Conservation (phyloP, 1,139 yeast species). For the Oligophagozyma castellii region DNA sequence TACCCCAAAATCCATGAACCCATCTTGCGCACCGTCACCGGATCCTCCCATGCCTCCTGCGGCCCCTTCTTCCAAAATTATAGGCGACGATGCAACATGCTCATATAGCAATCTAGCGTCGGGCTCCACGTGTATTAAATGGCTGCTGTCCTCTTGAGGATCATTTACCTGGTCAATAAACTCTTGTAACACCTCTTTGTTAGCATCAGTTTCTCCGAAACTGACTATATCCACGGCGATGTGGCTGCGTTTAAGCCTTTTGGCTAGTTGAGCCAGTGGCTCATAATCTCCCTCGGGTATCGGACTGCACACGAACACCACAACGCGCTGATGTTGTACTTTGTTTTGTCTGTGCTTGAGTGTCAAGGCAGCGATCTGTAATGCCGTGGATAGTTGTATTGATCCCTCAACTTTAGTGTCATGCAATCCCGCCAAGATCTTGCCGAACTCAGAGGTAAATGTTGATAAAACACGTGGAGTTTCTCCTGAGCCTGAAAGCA, state of each 20-base stretch:
- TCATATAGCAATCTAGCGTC: conserved; percentile 39
- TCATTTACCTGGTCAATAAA: conserved; percentile 58
- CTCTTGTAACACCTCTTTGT: conserved; percentile 68
- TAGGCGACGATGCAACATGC: conserved; percentile 21
- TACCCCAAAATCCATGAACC: conserved; percentile 45
- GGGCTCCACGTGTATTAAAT: conserved; percentile 77
- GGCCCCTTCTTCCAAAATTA: conserved; percentile 25
- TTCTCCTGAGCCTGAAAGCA: conserved; percentile 76
- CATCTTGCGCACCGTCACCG: conserved; percentile 25
- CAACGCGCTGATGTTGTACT: conserved; percentile 80
- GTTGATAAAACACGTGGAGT: conserved; percentile 81
- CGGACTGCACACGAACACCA: conserved; percentile 86
- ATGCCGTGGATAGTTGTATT: conserved; percentile 62
- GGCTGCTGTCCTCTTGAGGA: conserved; percentile 58
- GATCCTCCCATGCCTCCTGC: conserved; percentile 23
- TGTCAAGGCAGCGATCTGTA: conserved; percentile 95
- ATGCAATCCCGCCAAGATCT: conserved; percentile 75
- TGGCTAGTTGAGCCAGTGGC: conserved; percentile 64
- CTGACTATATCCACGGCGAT: conserved; percentile 82
- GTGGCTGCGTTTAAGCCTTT: conserved; percentile 85
- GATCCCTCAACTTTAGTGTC: conserved; percentile 65
- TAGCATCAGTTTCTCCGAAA: conserved; percentile 78
- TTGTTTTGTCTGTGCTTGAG: conserved; percentile 92
- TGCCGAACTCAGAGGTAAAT: conserved; percentile 78
- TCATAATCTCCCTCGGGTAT: conserved; percentile 50